Percentiles rank a stretch among this genome's conserved stretches.
phyloP scores from a whole-genome alignment of 306 rosid genomes.

The Fagus crenata region DNA sequence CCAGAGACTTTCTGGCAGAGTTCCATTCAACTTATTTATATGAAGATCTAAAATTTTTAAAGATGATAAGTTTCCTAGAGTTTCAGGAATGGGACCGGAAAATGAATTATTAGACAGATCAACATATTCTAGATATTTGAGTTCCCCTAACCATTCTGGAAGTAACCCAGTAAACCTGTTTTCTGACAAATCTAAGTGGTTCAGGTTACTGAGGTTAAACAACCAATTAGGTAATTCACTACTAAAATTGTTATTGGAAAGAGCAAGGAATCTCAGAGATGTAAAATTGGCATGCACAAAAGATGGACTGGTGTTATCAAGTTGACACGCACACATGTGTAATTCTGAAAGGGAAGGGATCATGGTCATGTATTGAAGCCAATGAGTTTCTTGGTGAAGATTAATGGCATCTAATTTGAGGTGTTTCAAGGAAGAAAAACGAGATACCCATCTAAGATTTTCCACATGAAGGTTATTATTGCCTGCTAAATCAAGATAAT shows the following conservation, averaged over 20 bases:
- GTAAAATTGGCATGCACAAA: slow-evolving; percentile 20
- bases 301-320: slow-evolving; percentile 9
- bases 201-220: not conserved
- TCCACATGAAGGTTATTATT: too few relatives aligned
- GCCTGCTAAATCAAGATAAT: slow-evolving; percentile 16
- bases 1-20: slow-evolving; percentile 16
- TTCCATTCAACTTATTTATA: slow-evolving; percentile 8
- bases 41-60: not conserved
- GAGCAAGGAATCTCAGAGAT: slow-evolving; percentile 26
- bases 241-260: not conserved
- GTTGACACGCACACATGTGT: slow-evolving; percentile 14
- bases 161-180: not conserved
- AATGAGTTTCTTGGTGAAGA: slow-evolving; percentile 25
- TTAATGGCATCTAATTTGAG: slow-evolving; percentile 14
- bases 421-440: slow-evolving; percentile 28
- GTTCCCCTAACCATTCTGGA: not conserved
- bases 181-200: too few relatives aligned
- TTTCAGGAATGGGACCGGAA: not conserved
- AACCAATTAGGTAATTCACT: not conserved
- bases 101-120: not conserved
- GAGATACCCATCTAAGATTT: not conserved
- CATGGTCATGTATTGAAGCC: slow-evolving; percentile 18
- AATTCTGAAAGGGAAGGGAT: slow-evolving; percentile 17
- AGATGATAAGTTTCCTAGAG: slow-evolving; percentile 24
- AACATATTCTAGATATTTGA: not conserved